Evolutionary conservation across 2,329 filamentous ascomycete genomes (phyloP), one percentile per base, ranked within the genome.

Genomic region (Hymenoscyphus scutula): DNA sequence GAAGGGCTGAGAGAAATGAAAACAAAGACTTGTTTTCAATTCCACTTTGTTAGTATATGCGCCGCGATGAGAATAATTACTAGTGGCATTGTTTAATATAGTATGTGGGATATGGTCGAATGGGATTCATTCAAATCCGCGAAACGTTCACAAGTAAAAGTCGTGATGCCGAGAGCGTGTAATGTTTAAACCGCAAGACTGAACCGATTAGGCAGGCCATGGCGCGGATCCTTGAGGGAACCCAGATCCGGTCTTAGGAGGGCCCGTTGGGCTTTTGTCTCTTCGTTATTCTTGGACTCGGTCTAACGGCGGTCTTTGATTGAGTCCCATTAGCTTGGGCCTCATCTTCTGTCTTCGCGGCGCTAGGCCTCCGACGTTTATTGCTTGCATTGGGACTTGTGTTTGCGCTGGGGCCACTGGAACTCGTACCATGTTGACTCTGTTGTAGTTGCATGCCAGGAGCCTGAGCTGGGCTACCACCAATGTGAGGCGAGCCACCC

Each of bases 391-490:
- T 77, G 23, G 74, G 74, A 59, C 73, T 75, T 5, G 87, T 89
- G 75, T 88, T 89, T 62, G 86, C 85, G 71, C 85, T 89, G 6
- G 85, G 85, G 1, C 85, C 86, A 72, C 84, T 86, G 10, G 86
- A 88, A 73, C 78, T 85, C 34, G 86, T 87, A 45, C 86, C 87
- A 72, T 89, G 87, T 73, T 89, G 86, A 72, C 86, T 89, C 66
- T 85, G 84, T 72, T 89, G 86, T 64, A 86, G 77, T 73, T 86
- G 84, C 86, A 89, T 89, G 65, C 80, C 80, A 25, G 86, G 86
- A 58, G 82, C 84, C 15, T 83, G 81, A 19, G 84, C 85, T 8
- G 87, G 87, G 72, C 84, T 88, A 60, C 84, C 69, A 29, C 64
- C 81, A 53, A 82, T 76, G 61, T 86, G 84, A 58, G 85, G 85